phyloP scores from a whole-genome alignment of 2,329 filamentous ascomycete genomes.

The Amauroascus niger region DNA sequence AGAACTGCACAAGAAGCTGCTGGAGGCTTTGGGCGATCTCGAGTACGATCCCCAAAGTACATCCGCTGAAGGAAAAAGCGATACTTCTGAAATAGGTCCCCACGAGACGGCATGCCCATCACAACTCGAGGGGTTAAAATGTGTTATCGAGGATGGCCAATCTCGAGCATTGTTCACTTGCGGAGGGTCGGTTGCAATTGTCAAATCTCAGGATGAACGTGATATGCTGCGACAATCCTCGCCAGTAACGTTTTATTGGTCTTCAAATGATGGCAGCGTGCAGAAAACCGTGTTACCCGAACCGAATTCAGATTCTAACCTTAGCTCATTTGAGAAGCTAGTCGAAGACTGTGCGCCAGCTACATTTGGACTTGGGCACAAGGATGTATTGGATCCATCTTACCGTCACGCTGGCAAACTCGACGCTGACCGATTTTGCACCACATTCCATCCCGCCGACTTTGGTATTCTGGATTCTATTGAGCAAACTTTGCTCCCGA shows the following conservation, averaged over 20 bases:
- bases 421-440: conserved; percentile 40
- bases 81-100: background rate
- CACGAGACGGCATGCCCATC: background rate
- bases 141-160: conserved; percentile 10
- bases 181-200: conserved; percentile 15
- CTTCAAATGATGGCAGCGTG: background rate
- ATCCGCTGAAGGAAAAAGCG: background rate
- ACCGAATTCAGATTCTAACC: background rate
- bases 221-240: conserved; percentile 4
- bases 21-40: background rate
- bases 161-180: conserved; percentile 15
- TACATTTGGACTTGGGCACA: conserved; percentile 39
- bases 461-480: conserved; percentile 45
- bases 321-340: conserved; percentile 17
- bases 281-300: conserved; percentile 10
- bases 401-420: conserved; percentile 48
- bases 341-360: conserved; percentile 36
- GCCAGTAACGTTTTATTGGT: conserved; percentile 16
- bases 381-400: conserved; percentile 43
- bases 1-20: background rate
- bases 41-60: background rate
- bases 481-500: conserved; percentile 39
- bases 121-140: conserved; percentile 8
- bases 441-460: conserved; percentile 44
- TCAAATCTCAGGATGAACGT: background rate